Percentiles rank a stretch among this genome's conserved stretches.
Conservation (phyloP, 805 yeast species). For the Zygotorulaspora chibaensis region DNA sequence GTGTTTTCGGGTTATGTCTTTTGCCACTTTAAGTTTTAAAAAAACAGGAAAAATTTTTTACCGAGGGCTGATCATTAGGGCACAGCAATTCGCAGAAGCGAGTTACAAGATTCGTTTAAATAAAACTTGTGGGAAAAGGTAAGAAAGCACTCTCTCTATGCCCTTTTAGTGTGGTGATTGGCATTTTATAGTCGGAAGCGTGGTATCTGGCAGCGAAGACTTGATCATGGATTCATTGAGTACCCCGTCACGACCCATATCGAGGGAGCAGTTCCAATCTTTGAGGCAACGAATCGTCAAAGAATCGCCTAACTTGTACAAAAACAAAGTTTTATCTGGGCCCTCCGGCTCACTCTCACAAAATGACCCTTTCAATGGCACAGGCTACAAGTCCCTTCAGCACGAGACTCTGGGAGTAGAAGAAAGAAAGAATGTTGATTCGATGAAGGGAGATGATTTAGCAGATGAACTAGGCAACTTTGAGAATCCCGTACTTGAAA, state of each 20-base stretch:
- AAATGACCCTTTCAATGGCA: slow-evolving; percentile 2
- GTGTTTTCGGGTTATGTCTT: not conserved
- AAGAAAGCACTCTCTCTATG: too few species aligned
- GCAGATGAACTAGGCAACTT: slow-evolving; percentile 20
- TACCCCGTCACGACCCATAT: slow-evolving; percentile 24
- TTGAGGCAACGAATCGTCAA: slow-evolving; percentile 22
- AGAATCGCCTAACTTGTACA: slow-evolving; percentile 31
- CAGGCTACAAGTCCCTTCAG: not conserved
- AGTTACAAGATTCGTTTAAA: not conserved
- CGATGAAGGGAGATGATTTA: not conserved
- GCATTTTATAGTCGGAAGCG: not conserved
- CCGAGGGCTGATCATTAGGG: not conserved
- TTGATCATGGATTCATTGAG: slow-evolving; percentile 12
- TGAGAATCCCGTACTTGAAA: slow-evolving; percentile 30
- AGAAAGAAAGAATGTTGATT: not conserved
- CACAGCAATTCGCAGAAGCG: not conserved
- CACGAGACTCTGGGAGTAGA: not conserved
- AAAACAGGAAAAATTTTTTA: not conserved
- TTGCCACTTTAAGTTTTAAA: not conserved
- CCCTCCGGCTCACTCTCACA: slow-evolving; percentile 1
- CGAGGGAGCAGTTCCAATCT: slow-evolving; percentile 20
- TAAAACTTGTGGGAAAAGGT: too few species aligned
- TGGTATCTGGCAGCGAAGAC: not conserved
- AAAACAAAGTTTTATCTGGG: slow-evolving; percentile 16
- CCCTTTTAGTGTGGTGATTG: too few species aligned